These are phyloP conservation scores for Xylaria castorea DNA, from an alignment of 495 filamentous ascomycete species.

Conservation along the genomic window DNA sequence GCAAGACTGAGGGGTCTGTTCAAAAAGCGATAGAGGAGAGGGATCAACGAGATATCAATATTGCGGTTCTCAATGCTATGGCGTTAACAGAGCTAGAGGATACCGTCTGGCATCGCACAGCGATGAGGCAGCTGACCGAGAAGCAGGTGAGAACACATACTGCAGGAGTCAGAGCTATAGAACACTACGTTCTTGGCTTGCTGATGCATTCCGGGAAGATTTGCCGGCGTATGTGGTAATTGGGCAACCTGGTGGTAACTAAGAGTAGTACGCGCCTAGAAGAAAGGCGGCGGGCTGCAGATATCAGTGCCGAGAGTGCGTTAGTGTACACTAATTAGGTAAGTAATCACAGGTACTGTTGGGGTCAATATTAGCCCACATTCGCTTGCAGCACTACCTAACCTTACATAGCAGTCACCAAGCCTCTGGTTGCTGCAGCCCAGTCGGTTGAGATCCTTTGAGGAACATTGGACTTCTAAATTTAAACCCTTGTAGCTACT, in stretches of 20 bases:
- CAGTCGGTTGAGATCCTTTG: neutral
- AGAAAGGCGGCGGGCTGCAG: no score
- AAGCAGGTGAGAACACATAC: constrained; percentile 30
- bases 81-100: constrained; percentile 36
- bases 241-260: neutral
- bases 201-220: constrained; percentile 29
- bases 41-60: constrained; percentile 33
- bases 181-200: constrained; percentile 33
- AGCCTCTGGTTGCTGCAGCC: neutral
- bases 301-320: no score
- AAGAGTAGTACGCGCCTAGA: neutral
- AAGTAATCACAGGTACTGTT: no score
- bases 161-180: constrained; percentile 30
- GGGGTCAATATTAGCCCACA: no score
- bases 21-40: constrained; percentile 28
- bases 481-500: neutral
- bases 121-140: constrained; percentile 28
- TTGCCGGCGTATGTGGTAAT: constrained; percentile 39
- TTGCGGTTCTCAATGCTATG: constrained; percentile 37
- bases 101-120: constrained; percentile 37
- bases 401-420: no score
- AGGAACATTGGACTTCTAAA: neutral
- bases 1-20: constrained; percentile 30
- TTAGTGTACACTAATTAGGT: no score
- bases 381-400: no score